Evolutionary conservation across 768 basidiomycete genomes (phyloP).

Genomic region (Xerocomellus chrysenteron): DNA sequence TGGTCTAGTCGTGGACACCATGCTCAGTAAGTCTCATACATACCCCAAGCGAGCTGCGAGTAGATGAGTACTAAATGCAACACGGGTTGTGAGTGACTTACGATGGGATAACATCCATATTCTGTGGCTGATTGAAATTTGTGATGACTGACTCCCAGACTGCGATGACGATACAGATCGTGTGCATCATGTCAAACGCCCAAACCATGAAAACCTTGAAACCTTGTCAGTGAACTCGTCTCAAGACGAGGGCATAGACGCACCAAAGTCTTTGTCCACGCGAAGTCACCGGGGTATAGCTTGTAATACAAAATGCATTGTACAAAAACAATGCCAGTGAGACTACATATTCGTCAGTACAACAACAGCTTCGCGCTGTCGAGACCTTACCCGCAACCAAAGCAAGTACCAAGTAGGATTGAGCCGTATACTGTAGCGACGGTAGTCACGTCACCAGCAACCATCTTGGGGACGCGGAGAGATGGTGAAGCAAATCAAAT

Average conservation of each 20-base stretch:
- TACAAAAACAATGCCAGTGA: slow-evolving; percentile 34
- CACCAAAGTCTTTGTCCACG: slow-evolving; percentile 30
- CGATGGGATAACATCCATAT: slow-evolving; percentile 31
- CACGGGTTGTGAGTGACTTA: neutral
- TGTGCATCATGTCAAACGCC: slow-evolving; percentile 30
- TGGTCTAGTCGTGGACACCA: neutral
- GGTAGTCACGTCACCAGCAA: slow-evolving; percentile 32
- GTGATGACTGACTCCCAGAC: slow-evolving; percentile 30
- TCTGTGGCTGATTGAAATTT: slow-evolving; percentile 23
- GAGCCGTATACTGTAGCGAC: slow-evolving; percentile 33
- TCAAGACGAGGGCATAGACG: neutral
- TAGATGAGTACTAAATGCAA: neutral
- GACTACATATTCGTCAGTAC: slow-evolving; percentile 19
- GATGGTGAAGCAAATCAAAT: slow-evolving; percentile 12
- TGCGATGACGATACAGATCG: slow-evolving; percentile 23
- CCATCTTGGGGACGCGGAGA: slow-evolving; percentile 9
- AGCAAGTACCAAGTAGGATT: slow-evolving; percentile 32
- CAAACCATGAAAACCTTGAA: slow-evolving; percentile 30
- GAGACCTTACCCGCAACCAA: slow-evolving; percentile 26
- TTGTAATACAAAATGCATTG: slow-evolving; percentile 32
- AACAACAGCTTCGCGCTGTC: neutral
- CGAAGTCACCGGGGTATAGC: slow-evolving; percentile 29
- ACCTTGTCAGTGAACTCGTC: neutral
- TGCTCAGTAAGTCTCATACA: neutral
- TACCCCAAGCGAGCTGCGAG: slow-evolving; percentile 29